A percentile compares a stretch with the other conserved stretches of the same genome.
Conservation (phyloP, 441 rosid species). For the Croton laevigatus region DNA sequence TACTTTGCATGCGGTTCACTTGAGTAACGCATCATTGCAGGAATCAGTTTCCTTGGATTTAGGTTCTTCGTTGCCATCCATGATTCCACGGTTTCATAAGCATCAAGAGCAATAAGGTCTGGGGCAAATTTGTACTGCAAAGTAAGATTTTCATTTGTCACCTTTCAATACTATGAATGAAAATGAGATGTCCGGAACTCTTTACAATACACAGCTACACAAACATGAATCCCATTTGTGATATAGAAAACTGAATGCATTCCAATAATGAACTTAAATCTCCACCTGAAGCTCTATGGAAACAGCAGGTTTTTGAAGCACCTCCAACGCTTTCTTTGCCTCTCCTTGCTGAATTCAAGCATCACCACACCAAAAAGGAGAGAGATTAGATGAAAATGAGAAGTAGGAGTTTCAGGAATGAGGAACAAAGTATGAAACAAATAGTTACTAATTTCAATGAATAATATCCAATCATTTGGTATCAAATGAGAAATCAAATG, state of each 20-base stretch:
- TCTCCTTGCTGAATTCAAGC: constrained; percentile 81
- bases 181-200: constrained; percentile 16
- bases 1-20: constrained; percentile 99
- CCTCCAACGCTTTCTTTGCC: constrained; percentile 91
- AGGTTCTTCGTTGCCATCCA: constrained; percentile 92
- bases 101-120: constrained; percentile 91
- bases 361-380: constrained; percentile 15
- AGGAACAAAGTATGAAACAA: not conserved
- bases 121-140: constrained; percentile 99
- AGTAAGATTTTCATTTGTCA: constrained; percentile 22
- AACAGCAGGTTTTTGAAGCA: constrained; percentile 88
- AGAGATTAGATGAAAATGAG: not conserved
- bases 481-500: not conserved
- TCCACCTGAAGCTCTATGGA: constrained; percentile 86
- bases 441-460: not conserved
- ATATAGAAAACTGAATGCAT: constrained; percentile 9
- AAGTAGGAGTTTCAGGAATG: not conserved
- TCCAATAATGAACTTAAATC: constrained; percentile 20
- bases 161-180: constrained; percentile 21
- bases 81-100: constrained; percentile 99
- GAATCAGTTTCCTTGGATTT: constrained; percentile 88
- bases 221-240: constrained; percentile 13
- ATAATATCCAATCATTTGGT: not conserved
- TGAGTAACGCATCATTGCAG: constrained; percentile 99
- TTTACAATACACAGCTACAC: constrained; percentile 3